Evolutionary conservation across 352 stramenopile genomes (phyloP).

Genomic region (Phytophthora ohioensis): DNA sequence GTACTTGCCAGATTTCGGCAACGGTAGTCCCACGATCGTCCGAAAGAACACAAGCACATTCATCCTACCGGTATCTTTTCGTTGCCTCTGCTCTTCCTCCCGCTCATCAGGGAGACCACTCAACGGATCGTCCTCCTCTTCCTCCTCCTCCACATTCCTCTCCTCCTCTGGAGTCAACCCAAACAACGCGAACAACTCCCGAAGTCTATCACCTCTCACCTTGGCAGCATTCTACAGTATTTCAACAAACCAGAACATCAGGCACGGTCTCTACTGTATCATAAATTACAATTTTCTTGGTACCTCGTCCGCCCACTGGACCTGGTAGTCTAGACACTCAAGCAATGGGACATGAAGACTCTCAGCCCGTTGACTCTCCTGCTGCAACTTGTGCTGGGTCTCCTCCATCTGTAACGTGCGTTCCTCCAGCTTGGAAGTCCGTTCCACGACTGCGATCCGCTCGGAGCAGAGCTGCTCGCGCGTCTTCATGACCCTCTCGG

Average conservation of each 20-base stretch:
- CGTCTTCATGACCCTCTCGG: constrained; percentile 75
- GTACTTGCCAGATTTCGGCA: constrained; percentile 78
- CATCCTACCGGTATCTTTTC: constrained; percentile 13
- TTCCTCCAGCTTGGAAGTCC: constrained; percentile 58
- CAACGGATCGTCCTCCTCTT: constrained; percentile 37
- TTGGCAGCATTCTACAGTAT: constrained; percentile 61
- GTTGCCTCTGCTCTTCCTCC: constrained; percentile 25
- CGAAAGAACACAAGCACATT: constrained; percentile 55
- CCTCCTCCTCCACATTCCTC: constrained; percentile 6
- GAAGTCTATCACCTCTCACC: constrained; percentile 72
- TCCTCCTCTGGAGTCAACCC: constrained; percentile 38
- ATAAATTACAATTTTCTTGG: not conserved
- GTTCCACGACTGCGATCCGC: constrained; percentile 67
- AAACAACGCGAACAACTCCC: constrained; percentile 78
- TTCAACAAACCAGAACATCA: constrained; percentile 9
- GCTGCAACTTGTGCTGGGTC: constrained; percentile 52
- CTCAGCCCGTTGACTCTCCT: constrained; percentile 40
- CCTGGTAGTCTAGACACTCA: constrained; percentile 73
- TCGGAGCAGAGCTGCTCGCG: constrained; percentile 76
- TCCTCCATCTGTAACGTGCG: constrained; percentile 50
- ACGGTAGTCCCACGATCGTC: constrained; percentile 70
- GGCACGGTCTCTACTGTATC: not conserved
- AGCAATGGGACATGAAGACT: constrained; percentile 62
- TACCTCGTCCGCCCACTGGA: constrained; percentile 71
- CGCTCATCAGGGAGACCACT: constrained; percentile 35